phyloP scores from a whole-genome alignment of 495 filamentous ascomycete genomes.

The Trichoderma erinaceum region DNA sequence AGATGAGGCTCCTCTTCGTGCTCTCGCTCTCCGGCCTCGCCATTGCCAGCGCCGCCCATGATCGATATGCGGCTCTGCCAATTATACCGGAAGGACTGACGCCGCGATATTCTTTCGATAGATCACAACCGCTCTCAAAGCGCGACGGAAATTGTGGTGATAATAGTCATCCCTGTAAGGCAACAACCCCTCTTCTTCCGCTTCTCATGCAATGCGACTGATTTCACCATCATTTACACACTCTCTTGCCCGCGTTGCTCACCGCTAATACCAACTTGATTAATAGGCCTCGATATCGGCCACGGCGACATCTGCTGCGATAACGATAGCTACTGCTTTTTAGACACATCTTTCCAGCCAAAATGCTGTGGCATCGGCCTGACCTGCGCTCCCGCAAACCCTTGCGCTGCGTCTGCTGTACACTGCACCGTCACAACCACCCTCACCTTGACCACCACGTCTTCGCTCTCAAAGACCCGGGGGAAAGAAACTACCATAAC shows the following conservation, averaged over 20 bases:
- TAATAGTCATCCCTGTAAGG: constrained; percentile 16
- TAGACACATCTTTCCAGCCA: constrained; percentile 18
- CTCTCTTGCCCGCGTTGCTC: neutral
- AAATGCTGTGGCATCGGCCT: constrained; percentile 36
- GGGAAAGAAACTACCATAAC: neutral
- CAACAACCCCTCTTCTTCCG: constrained; percentile 12
- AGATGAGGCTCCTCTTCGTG: constrained; percentile 8
- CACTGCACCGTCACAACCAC: constrained; percentile 21
- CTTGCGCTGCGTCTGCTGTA: constrained; percentile 24
- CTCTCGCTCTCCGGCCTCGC: neutral
- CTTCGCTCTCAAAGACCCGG: neutral
- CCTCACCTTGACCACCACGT: constrained; percentile 20
- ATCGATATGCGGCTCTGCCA: neutral
- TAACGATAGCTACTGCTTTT: constrained; percentile 29
- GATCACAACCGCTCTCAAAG: constrained; percentile 7
- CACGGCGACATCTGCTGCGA: constrained; percentile 20
- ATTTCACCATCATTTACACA: neutral
- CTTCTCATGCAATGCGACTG: neutral
- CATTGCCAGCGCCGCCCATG: neutral
- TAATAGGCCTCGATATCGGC: constrained; percentile 22
- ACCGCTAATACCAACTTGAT: constrained; percentile 10
- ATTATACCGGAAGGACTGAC: neutral
- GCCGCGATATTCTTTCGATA: constrained; percentile 15
- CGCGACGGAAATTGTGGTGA: constrained; percentile 8
- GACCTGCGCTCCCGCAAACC: constrained; percentile 26